phyloP scores from a whole-genome alignment of 2,329 filamentous ascomycete genomes.

The Colletotrichum musae region DNA sequence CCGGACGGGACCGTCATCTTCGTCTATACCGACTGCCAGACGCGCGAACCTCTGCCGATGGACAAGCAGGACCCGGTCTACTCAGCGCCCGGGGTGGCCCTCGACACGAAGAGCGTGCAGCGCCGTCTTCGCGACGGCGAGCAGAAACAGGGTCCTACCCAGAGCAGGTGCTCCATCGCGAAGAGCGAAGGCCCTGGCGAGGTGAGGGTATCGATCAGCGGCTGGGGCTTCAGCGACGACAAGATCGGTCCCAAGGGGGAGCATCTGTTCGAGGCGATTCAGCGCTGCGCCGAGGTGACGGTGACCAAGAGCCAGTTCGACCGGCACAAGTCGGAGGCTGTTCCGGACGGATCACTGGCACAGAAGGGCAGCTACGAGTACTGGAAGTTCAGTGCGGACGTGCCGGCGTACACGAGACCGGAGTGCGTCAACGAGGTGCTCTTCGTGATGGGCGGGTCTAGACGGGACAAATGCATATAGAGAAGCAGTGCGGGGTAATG shows the following conservation, averaged over 20 bases:
- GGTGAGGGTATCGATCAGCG: not conserved
- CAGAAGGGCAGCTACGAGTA: not conserved
- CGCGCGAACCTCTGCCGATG: slow-evolving; percentile 40
- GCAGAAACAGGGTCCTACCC: slow-evolving; percentile 29
- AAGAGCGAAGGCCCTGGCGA: not conserved
- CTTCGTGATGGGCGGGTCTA: not conserved
- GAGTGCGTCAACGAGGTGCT: not conserved
- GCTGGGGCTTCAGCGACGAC: slow-evolving; percentile 3
- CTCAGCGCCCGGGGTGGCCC: slow-evolving; percentile 36
- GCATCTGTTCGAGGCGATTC: not conserved
- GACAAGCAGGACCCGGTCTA: slow-evolving; percentile 41
- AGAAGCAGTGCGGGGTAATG: not conserved
- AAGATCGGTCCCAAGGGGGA: slow-evolving; percentile 2
- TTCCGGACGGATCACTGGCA: too few relatives aligned
- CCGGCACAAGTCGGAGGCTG: not conserved
- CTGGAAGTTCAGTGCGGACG: not conserved
- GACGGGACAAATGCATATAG: not conserved
- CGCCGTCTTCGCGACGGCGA: too few relatives aligned
- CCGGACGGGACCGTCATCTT: slow-evolving; percentile 38
- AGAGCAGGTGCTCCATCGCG: slow-evolving; percentile 19
- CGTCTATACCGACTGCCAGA: slow-evolving; percentile 42
- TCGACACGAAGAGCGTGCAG: slow-evolving; percentile 8
- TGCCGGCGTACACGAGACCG: not conserved
- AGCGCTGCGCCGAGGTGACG: not conserved
- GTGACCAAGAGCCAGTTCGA: not conserved